Percentiles rank a stretch among this genome's conserved stretches.
Conservation (phyloP, 2,329 filamentous ascomycete species). For the Aspergillus proliferans region DNA sequence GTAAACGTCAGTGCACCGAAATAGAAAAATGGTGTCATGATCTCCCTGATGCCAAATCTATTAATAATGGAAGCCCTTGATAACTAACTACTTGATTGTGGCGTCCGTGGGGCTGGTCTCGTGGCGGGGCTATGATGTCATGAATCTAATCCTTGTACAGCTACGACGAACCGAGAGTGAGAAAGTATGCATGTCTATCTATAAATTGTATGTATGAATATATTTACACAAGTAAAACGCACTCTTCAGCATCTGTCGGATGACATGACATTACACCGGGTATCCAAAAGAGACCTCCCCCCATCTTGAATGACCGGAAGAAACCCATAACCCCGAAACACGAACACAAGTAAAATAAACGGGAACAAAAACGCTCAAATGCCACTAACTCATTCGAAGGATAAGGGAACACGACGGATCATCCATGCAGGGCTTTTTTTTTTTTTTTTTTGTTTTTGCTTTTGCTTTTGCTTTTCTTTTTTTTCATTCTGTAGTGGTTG, state of each 20-base stretch:
- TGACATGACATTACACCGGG: constrained; percentile 8
- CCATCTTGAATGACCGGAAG: constrained; percentile 2
- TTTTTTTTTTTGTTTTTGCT: too few species aligned
- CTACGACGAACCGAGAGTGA: neutral
- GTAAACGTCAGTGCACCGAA: too few species aligned
- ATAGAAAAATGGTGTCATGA: too few species aligned
- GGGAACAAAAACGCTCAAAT: constrained; percentile 5
- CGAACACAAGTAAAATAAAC: neutral
- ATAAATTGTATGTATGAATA: constrained; percentile 1
- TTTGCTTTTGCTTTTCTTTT: neutral
- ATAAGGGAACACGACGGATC: neutral
- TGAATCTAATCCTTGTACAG: neutral
- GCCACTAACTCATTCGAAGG: neutral
- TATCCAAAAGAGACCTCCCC: constrained; percentile 11
- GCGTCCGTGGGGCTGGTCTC: too few species aligned
- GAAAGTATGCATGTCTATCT: constrained; percentile 46
- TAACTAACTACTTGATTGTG: too few species aligned
- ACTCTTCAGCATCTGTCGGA: neutral
- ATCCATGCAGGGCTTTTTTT: neutral
- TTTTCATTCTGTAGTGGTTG: neutral
- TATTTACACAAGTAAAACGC: neutral
- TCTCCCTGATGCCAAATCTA: too few species aligned
- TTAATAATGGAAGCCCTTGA: too few species aligned
- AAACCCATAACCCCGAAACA: constrained; percentile 3
- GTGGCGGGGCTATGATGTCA: neutral